phyloP scores from a whole-genome alignment of 768 basidiomycete genomes.

The Podaxis sp. region DNA sequence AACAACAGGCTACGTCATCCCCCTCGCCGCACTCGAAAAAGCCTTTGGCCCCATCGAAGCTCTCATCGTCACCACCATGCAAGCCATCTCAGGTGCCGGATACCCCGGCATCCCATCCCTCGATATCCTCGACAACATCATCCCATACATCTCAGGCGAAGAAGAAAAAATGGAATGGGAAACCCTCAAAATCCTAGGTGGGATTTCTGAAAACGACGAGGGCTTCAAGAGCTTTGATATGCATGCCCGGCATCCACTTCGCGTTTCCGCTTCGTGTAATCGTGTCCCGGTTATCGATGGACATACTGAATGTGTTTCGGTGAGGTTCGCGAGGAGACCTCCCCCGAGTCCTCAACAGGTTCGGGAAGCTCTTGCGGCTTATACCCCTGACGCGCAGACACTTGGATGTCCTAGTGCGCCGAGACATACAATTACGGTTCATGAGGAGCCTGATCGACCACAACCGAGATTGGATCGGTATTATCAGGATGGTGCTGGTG shows the following conservation, averaged over 20 bases:
- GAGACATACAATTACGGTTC: conserved; percentile 79
- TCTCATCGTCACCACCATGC: conserved; percentile 91
- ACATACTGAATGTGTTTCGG: conserved; percentile 86
- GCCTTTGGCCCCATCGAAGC: conserved; percentile 93
- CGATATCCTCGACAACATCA: conserved; percentile 94
- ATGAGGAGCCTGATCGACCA: conserved; percentile 88
- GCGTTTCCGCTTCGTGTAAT: conserved; percentile 89
- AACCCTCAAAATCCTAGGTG: conserved; percentile 93
- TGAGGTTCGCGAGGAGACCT: conserved; percentile 75
- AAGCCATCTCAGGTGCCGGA: conserved; percentile 97
- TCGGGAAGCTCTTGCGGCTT: conserved; percentile 71
- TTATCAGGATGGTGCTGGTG: conserved; percentile 86
- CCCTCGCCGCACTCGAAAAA: conserved; percentile 85
- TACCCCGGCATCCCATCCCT: conserved; percentile 90
- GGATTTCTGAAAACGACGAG: conserved; percentile 53
- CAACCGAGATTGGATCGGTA: conserved; percentile 92
- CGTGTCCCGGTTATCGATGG: conserved; percentile 96
- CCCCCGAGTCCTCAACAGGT: conserved; percentile 87
- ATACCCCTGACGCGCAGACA: conserved; percentile 70
- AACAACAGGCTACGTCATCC: conserved; percentile 89
- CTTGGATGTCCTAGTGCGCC: conserved; percentile 85
- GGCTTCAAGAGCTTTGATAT: conserved; percentile 72
- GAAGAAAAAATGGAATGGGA: conserved; percentile 99
- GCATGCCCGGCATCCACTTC: conserved; percentile 76
- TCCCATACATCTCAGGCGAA: conserved; percentile 91